Conservation (phyloP, 2,329 filamentous ascomycete species). For the Zymoseptoria tritici region DNA sequence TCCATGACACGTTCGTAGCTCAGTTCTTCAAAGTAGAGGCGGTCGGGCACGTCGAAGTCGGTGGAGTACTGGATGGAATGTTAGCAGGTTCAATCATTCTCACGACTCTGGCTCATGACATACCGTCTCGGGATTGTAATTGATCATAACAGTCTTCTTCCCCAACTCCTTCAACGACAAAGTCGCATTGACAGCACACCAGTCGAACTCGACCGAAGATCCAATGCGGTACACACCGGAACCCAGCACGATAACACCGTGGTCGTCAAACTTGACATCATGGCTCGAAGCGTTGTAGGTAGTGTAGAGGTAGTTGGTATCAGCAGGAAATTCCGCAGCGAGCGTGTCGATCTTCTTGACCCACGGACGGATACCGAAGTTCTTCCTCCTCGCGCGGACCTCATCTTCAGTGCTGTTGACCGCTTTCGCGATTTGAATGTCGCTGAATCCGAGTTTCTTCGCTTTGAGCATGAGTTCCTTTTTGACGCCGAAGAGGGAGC, state of each 20-base stretch:
- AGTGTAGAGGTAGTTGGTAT: constrained; percentile 94
- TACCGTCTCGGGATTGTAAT: constrained; percentile 34
- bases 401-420: constrained; percentile 83
- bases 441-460: constrained; percentile 97
- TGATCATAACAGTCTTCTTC: constrained; percentile 98
- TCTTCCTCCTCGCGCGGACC: constrained; percentile 74
- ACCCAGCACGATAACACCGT: constrained; percentile 81
- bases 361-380: constrained; percentile 85
- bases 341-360: constrained; percentile 98
- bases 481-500: constrained; percentile 74
- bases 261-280: constrained; percentile 89
- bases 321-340: constrained; percentile 89
- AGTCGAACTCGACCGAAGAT: constrained; percentile 96
- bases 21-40: constrained; percentile 92
- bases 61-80: constrained; percentile 47
- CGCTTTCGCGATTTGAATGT: constrained; percentile 84
- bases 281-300: constrained; percentile 95
- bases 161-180: constrained; percentile 76
- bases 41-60: constrained; percentile 83
- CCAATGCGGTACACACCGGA: constrained; percentile 97
- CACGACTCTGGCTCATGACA: not conserved
- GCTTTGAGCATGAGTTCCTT: constrained; percentile 82
- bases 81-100: constrained; percentile 9
- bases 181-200: constrained; percentile 90
- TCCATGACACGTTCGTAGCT: constrained; percentile 98